phyloP scores from a whole-genome alignment of 2,329 filamentous ascomycete genomes.

The Canariomyces notabilis region DNA sequence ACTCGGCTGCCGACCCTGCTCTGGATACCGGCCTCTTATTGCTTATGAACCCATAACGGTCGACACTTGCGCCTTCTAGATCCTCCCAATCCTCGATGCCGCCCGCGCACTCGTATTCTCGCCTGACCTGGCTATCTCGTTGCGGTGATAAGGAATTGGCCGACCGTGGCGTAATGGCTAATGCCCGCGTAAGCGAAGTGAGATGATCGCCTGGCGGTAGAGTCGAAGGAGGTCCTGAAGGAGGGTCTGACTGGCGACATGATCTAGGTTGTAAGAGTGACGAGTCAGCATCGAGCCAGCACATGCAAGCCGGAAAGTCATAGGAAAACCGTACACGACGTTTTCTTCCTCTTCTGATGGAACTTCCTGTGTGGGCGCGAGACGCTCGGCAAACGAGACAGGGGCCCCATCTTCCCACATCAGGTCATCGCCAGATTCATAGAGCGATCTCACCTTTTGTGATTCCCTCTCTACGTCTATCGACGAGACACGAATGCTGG shows the following conservation, averaged over 20 bases:
- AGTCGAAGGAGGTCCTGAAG: conserved; percentile 17
- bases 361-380: conserved; percentile 46
- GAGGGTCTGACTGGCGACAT: conserved; percentile 17
- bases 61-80: conserved; percentile 55
- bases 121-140: conserved; percentile 37
- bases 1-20: conserved; percentile 36
- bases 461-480: conserved; percentile 57
- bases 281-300: conserved; percentile 24
- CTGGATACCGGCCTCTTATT: conserved; percentile 40
- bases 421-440: conserved; percentile 51
- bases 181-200: conserved; percentile 29
- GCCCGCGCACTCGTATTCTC: conserved; percentile 48
- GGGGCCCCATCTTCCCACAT: conserved; percentile 49
- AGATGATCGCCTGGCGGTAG: conserved; percentile 25
- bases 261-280: conserved; percentile 14
- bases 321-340: conserved; percentile 54
- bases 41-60: conserved; percentile 64
- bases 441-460: conserved; percentile 64
- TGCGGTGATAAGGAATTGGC: conserved; percentile 40
- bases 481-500: conserved; percentile 50
- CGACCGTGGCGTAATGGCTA: conserved; percentile 37
- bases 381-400: conserved; percentile 43
- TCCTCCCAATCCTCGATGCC: conserved; percentile 65
- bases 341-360: conserved; percentile 49
- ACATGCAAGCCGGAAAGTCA: conserved; percentile 29